Conservation (phyloP, 495 filamentous ascomycete genomes). For the Patellaria atrata region DNA sequence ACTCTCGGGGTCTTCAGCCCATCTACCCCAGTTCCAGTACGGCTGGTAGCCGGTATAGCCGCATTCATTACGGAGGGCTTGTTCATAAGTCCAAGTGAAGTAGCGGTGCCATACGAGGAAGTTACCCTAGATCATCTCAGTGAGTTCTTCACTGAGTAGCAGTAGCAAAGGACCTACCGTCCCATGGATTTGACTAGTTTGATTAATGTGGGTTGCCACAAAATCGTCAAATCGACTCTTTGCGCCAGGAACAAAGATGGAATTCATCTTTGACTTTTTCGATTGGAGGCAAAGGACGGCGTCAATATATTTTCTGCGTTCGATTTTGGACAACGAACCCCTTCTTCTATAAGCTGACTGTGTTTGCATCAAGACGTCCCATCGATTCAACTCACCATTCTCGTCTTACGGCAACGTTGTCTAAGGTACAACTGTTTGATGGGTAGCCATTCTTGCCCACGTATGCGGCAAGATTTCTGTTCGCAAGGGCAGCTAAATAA, state of each 20-base stretch:
- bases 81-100: constrained; percentile 48
- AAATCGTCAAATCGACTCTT: constrained; percentile 57
- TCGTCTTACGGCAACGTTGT: constrained; percentile 22
- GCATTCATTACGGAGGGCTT: constrained; percentile 54
- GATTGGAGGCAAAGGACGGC: constrained; percentile 49
- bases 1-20: constrained; percentile 23
- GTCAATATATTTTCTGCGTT: constrained; percentile 45
- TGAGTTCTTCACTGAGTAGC: not conserved
- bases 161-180: constrained; percentile 28
- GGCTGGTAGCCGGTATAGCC: constrained; percentile 47
- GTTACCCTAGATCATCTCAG: constrained; percentile 30
- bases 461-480: constrained; percentile 19
- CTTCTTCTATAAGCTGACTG: constrained; percentile 26
- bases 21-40: constrained; percentile 41
- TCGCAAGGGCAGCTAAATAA: too few species aligned
- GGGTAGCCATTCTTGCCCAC: constrained; percentile 15
- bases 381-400: constrained; percentile 23
- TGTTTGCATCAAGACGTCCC: too few species aligned
- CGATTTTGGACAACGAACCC: constrained; percentile 30
- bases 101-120: constrained; percentile 63
- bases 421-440: constrained; percentile 18
- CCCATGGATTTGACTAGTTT: constrained; percentile 46
- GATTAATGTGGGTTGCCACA: constrained; percentile 49
- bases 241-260: constrained; percentile 32
- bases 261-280: constrained; percentile 34